Conservation (phyloP, 345 rosid genomes). For the Anastatica hierochuntica region DNA sequence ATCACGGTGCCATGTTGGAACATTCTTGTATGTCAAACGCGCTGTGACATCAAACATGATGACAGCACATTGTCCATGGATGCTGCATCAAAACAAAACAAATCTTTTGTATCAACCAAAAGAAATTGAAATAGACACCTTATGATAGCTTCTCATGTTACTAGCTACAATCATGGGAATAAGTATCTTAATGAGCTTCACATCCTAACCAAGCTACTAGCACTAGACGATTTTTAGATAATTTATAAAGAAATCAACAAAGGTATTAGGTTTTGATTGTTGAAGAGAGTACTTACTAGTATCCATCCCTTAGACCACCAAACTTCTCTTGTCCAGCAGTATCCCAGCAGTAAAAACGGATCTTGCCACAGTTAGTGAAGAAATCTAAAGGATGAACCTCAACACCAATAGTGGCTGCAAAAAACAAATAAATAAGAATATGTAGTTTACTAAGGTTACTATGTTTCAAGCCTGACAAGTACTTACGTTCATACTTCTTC, state of each 20-base stretch:
- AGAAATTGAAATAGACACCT: neutral
- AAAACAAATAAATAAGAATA: neutral
- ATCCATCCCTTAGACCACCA: constrained; percentile 97
- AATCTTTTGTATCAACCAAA: neutral
- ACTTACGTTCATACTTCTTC: constrained; percentile 72
- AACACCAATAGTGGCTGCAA: constrained; percentile 87
- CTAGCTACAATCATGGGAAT: neutral
- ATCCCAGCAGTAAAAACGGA: constrained; percentile 96
- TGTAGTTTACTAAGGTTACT: too few relatives aligned
- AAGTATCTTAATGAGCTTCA: neutral
- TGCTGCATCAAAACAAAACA: constrained; percentile 39
- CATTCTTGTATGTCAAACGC: constrained; percentile 92
- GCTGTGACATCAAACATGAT: constrained; percentile 99
- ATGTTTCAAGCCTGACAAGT: neutral
- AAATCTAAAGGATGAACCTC: constrained; percentile 97
- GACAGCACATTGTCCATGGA: constrained; percentile 96
- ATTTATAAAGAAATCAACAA: neutral
- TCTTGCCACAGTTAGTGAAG: constrained; percentile 87
- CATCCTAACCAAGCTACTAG: neutral
- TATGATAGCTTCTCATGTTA: neutral
- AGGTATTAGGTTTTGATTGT: too few relatives aligned
- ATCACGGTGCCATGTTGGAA: constrained; percentile 98
- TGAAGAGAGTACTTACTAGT: constrained; percentile 51
- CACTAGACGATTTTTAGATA: neutral
- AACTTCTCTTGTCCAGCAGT: constrained; percentile 98